Base-by-base conservation (phyloP, 169 alveolate species). In the Fabrea salina region DNA sequence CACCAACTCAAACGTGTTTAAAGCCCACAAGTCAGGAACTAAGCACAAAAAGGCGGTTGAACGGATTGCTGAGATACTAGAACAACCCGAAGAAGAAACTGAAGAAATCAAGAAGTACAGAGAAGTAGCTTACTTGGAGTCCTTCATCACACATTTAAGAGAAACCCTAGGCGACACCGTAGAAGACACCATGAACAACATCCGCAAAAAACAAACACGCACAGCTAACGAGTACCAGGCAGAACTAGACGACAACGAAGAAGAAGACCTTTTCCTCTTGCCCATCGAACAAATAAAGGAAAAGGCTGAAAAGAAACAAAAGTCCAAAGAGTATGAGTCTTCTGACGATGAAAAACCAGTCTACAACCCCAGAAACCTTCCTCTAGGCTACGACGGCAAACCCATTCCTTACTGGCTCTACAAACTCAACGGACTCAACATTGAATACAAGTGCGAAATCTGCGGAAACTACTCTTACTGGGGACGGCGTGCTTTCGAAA, bases 331-430 rank as follows among this genome's bases (percentile, higher is more conserved):
- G 25, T 89, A 86, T 43, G 94, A 88, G 30, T 96, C 91, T 16
- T 92, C 92, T 43, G 97, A 94, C 19, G 98, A 94, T 70, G 97
- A 96, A 49, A 88, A 94, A 47, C 97, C 98, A 2, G 92, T 96
- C 56, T 96, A 97, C 91, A 98, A 98, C 84, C 99, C 99, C 5
- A 91, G 97, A 78, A 98, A 98, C 85, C 92, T 98, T 22, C 99
- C 99, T 6, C 91, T 97, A 33, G 99, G 99, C 4, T 97, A 98
- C 96, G 99, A 98, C 87, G 99, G 99, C 25, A 97, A 96, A 82
- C 99, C 99, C 16, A 96, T 98, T 50, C 99, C 99, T 7, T 98
- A 95, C 88, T 98, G 99, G 99, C 94, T 98, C 57, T 98, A 97
- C 92, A 98, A 98, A 80, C 92, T 98, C 44, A 99, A 98, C 82